Conservation (phyloP, 805 yeast genomes). For the Suhomyces faveliae region DNA sequence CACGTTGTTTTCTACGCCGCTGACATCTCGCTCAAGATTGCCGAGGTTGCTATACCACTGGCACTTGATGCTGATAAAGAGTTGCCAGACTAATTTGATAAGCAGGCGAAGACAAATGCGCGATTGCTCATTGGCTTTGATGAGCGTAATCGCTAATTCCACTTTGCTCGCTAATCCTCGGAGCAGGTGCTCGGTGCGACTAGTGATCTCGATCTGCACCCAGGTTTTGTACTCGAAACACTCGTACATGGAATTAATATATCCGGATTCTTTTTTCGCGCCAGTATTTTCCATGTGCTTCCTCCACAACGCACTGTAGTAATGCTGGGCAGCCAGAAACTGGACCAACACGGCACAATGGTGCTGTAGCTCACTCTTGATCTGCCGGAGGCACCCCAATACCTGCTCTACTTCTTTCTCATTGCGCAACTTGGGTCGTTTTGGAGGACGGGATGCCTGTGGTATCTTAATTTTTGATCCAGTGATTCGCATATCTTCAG, state of each 20-base stretch:
- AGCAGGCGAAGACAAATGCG: neutral
- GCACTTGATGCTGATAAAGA: neutral
- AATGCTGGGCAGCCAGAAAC: neutral
- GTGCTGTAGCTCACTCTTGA: neutral
- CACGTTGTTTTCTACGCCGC: neutral
- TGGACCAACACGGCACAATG: neutral
- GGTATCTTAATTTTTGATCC: slow-evolving; percentile 5
- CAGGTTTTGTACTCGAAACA: slow-evolving; percentile 8
- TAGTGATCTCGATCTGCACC: slow-evolving; percentile 1
- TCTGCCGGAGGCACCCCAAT: neutral
- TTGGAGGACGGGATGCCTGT: neutral
- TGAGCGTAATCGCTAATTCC: neutral
- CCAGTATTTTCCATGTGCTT: slow-evolving; percentile 1
- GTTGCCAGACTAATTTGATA: neutral
- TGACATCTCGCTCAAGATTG: neutral
- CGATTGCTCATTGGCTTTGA: neutral
- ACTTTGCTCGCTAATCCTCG: neutral
- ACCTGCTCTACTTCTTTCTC: neutral
- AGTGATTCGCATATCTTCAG: slow-evolving; percentile 1
- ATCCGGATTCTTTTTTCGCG: neutral
- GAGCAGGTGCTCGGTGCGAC: neutral
- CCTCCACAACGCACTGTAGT: slow-evolving; percentile 8
- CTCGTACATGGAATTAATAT: slow-evolving; percentile 10
- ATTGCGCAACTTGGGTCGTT: neutral
- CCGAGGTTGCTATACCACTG: slow-evolving; percentile 1